Base-by-base conservation (phyloP, 805 yeast genomes). In the Teunomyces gatunensis region DNA sequence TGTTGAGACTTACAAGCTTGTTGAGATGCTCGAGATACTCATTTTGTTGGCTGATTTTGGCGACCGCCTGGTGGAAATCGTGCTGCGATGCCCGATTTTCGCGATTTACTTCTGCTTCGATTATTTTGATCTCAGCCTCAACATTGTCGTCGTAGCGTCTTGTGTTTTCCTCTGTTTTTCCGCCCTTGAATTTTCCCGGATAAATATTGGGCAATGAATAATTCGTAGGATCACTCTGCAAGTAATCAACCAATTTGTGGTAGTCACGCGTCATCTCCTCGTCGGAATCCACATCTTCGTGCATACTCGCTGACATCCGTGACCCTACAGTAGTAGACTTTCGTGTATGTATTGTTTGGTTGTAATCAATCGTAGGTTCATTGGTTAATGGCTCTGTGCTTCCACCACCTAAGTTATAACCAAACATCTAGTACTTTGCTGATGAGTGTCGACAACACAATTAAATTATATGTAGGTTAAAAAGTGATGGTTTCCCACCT, bases 351-450 rank as follows among this genome's bases (percentile, higher is more conserved):
- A 61, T 56, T 5, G 70, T 64, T 37, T 60, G 46, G 45, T 65
- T 59, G 50, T 67, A 68, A 48, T 67, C 69, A 6, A 67, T 60
- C 3, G 73, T 68, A 2, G 71, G 71, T 43, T 67, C 71, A 48
- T 67, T 66, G 17, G 55, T 51, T 34, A 67, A 49, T 6, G 63
- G 59, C 2, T 59, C 44, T 3, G 61, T 45, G 13, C 45, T 37
- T 9, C 50, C 56, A 3, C 39, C 44, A 6, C 54, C 54, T 30
- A 53, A 47, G 20, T 48, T 39, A 47, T 50, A 48, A 20, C 28
- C 40, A 11, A 51, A 23, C 56, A 53, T 53, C 9, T 5, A 27
- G n/a, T 32, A 4, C 9, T 36, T 15, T 10, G 34, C 13, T 27
- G 13, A 21, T 21, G 42, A 18, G 13, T 18, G 13, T 39, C 11